Base-by-base conservation (phyloP, 495 filamentous ascomycete species). In the Physcia stellaris region DNA sequence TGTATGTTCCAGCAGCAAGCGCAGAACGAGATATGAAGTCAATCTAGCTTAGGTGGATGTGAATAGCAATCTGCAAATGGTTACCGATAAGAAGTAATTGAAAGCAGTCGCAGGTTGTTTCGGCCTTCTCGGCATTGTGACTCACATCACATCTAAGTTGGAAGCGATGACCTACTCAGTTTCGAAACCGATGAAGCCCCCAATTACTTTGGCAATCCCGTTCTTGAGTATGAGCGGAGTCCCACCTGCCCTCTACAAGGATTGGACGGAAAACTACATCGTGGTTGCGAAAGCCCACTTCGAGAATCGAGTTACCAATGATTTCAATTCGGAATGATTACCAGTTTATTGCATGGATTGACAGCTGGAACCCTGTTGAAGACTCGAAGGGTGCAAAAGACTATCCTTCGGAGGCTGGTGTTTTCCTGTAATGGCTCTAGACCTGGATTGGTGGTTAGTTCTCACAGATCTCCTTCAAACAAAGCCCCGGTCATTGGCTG, bases 271-370 rank as follows among this genome's bases (percentile, higher is more conserved):
- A 6, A 35, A 40, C 3, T 39, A 60, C 35, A 43, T 55, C 15
- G 45, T 50, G 13, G 43, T 42, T 4, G 62, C 57, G 2, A 47
- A 54, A 22, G 39, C 20, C 1, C 43, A 52, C 4, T 68, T 66
- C 32, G 45, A 57, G 35, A 36, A 43, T 0, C 51, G 61, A 0
- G 69, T 66, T 16, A 41, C 45, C 6, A 48, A 63, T 19, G 52
- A 61, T 30, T 71, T 65, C 40, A 71, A 71, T 33, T 48, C 58
- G 0, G 68, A 73, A 42, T 71, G 63, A 60, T 71, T 68, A 63
- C 37, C 60, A 63, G 32, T 46, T 57, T 26, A 52, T 60, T 24
- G 46, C 54, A 7, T 69, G 65, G 59, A 57, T 69, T 13, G 69
- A 72, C 43, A 63, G 57, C 30, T 72, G 68, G 64, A 59, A 68